Evolutionary conservation across 768 basidiomycete species (phyloP), one percentile per base, ranked within the genome.

Genomic region (Nidularia pulvinata): DNA sequence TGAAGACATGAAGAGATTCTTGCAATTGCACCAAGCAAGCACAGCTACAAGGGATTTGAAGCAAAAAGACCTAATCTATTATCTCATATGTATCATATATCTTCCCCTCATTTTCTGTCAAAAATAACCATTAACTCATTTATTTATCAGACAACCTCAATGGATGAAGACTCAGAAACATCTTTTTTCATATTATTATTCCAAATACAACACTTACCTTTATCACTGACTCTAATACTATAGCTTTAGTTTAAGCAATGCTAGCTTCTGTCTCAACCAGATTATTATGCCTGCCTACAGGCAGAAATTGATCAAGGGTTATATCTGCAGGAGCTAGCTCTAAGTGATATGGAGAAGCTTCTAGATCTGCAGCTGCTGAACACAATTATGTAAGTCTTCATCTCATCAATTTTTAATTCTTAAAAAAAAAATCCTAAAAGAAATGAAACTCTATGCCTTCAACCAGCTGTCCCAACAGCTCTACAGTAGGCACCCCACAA

Each of bases 211-310:
- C 25, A 34, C 19, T 43, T 7, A 14, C 25, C 16, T 66, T 70
- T 45, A 55, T 65, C 11, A 81, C 79, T 9, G 81, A 81, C 9
- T 68, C 78, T 19, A 81, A 82, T 57, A 83, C 81, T 2, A 74
- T 75, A 14, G 68, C 77, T 6, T 69, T 68, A 4, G 69, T 68
- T 1, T 82, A 4, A 67, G 58, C 45, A 73, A 65, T 46, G 55
- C 71, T 1, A 64, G 81, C 46, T 81, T 65, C 52, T 69, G 65
- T 52, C 60, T 82, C 64, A 81, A 53, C 77, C 74, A 2, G 62
- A 62, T 1, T 61, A 61, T 33, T 72, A 72, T 45, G 55, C 56
- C 6, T 72, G 68, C 7, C 65, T 81, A 33, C 71, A 67, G 54
- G 64, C 63, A 7, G 81, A 82, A 51, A 55, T 82, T 1, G 79